Evolutionary conservation across 2,329 filamentous ascomycete genomes (phyloP), one percentile per base, ranked within the genome.

Genomic region (Neonectria magnoliae): DNA sequence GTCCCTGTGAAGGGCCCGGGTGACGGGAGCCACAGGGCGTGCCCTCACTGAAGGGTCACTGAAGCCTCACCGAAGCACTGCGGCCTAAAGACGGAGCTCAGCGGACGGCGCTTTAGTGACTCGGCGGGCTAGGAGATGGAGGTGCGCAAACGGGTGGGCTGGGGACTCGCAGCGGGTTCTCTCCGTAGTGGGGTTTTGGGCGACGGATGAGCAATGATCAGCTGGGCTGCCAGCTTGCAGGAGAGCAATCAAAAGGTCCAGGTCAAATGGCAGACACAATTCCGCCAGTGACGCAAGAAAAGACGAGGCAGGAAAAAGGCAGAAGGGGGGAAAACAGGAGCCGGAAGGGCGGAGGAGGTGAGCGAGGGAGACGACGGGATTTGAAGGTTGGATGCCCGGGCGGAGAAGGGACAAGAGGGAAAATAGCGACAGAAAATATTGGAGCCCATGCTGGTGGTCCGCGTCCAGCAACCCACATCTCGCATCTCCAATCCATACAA

Each of bases 311-410:
- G 7, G 41, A 58, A 33, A 33, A 13, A 41, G 55, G 56, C 38
- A 22, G 47, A 22, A 27, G 25, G 29, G 55, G 29, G 55, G 22
- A 31, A 41, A 52, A 31, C 16, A 64, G 60, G 42, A 44, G 29
- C 25, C 33, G 27, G 36, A 52, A 47, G 20, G 50, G 42, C 22
- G 51, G 60, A 36, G 29, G 38, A 50, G 47, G 27, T 33, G 44
- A 50, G 36, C 48, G 47, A 48, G 55, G 61, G 57, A 50, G 45
- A 27, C 27, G 56, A 60, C 56, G 61, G 45, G 51, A 59, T 64
- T 64, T 64, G 56, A 64, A 64, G 59, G 36, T 44, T 59, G 41
- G 41, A 50, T 58, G 41, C 55, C 55, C 42, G 55, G 60, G 41
- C 50, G 27, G 36, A 29, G 31, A 52, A 59, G 47, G 57, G 48